These are phyloP conservation scores for Mrakia frigida DNA, from an alignment of 768 basidiomycete species.

Conservation along the genomic window DNA sequence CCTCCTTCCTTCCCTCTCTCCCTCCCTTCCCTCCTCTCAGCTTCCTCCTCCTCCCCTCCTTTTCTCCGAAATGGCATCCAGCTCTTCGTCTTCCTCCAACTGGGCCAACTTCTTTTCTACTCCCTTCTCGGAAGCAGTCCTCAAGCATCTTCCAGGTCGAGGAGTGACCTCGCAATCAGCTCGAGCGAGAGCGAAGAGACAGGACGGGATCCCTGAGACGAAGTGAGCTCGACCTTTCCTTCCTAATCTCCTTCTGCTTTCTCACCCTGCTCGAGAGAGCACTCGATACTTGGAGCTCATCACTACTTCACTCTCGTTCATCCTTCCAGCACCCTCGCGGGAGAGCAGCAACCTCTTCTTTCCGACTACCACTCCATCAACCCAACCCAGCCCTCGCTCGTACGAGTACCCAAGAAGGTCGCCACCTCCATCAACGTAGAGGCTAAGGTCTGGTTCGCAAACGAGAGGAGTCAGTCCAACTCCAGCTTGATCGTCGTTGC, in stretches of 20 bases:
- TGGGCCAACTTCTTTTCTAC: slow-evolving; percentile 12
- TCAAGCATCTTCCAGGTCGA: slow-evolving; percentile 23
- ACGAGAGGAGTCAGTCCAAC: slow-evolving; percentile 69
- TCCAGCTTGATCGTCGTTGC: neutral
- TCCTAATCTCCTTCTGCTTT: neutral
- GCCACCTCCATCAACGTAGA: slow-evolving; percentile 67
- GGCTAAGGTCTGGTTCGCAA: slow-evolving; percentile 95
- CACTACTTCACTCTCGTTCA: neutral
- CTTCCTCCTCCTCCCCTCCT: neutral
- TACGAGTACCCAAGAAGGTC: slow-evolving; percentile 76
- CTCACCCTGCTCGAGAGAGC: neutral
- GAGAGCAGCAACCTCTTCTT: slow-evolving; percentile 31
- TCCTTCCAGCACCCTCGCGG: slow-evolving; percentile 2
- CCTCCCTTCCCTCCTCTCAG: neutral
- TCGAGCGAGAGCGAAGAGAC: slow-evolving; percentile 14
- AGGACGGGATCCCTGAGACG: slow-evolving; percentile 15
- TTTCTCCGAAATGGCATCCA: neutral
- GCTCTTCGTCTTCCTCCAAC: neutral
- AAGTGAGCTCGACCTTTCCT: neutral
- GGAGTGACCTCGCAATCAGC: neutral
- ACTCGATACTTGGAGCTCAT: neutral
- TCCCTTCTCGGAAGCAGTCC: slow-evolving; percentile 22
- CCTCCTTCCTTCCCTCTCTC: neutral
- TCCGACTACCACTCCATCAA: slow-evolving; percentile 28
- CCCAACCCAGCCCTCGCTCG: slow-evolving; percentile 35